Percentiles rank a stretch among this genome's conserved stretches.
phyloP scores from a whole-genome alignment of 148 eudicot species.

The Nyssa sinensis region DNA sequence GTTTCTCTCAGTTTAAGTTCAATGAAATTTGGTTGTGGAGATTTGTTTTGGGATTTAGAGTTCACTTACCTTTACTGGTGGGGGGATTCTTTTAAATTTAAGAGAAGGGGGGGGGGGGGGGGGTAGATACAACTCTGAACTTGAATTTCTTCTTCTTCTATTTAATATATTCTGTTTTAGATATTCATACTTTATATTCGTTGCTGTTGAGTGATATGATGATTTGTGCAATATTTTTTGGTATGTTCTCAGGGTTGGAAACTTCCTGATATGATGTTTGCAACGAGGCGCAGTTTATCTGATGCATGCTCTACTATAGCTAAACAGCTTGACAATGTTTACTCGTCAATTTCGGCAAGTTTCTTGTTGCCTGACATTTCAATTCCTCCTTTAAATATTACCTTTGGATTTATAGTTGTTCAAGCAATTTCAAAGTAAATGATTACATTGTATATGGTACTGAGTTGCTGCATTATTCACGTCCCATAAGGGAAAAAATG shows the following conservation, averaged over 20 bases:
- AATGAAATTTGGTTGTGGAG: background rate
- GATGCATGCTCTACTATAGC: conserved; percentile 70
- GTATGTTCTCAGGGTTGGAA: conserved; percentile 83
- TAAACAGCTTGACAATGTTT: conserved; percentile 70
- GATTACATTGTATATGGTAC: background rate
- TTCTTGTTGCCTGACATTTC: conserved; percentile 14
- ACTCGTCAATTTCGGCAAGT: conserved; percentile 60
- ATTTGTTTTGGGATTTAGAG: background rate
- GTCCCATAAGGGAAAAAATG: background rate
- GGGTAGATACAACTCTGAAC: too few relatives aligned
- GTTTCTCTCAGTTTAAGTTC: background rate
- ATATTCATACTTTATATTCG: background rate
- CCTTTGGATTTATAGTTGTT: background rate
- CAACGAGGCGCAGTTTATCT: conserved; percentile 71
- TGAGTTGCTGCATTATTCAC: background rate
- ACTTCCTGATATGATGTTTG: conserved; percentile 82
- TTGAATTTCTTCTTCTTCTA: background rate
- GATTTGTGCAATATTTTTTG: background rate
- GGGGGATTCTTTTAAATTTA: too few relatives aligned
- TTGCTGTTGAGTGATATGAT: background rate
- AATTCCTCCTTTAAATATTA: background rate
- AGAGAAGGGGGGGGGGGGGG: too few relatives aligned
- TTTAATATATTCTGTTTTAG: background rate
- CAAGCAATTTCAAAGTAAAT: background rate
- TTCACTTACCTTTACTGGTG: too few relatives aligned